These are phyloP conservation scores for Tirmania nivea DNA, from an alignment of 495 filamentous ascomycete genomes.

Conservation along the genomic window DNA sequence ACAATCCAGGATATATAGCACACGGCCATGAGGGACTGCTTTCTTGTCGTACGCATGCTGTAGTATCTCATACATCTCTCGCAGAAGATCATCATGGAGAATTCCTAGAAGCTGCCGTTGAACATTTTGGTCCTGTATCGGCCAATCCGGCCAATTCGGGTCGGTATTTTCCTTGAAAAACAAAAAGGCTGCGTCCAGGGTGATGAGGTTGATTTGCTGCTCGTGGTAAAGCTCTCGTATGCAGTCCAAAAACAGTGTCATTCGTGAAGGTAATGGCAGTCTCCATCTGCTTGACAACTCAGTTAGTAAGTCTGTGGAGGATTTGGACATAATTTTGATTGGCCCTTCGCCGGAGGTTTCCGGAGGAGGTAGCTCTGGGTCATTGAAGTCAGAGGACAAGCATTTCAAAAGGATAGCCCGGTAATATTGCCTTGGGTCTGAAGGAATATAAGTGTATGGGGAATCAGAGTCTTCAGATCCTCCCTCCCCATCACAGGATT, in stretches of 20 bases:
- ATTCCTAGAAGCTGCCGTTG: constrained; percentile 54
- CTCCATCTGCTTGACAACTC: constrained; percentile 81
- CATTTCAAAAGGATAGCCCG: constrained; percentile 39
- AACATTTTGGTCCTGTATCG: constrained; percentile 49
- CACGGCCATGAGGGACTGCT: constrained; percentile 49
- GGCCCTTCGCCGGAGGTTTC: constrained; percentile 30
- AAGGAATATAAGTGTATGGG: constrained; percentile 69
- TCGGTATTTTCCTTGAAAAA: constrained; percentile 42
- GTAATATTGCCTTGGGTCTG: constrained; percentile 63
- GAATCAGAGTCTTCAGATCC: constrained; percentile 28
- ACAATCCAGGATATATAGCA: constrained; percentile 62
- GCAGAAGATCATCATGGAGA: constrained; percentile 60
- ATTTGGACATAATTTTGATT: constrained; percentile 51
- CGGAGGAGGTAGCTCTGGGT: constrained; percentile 31
- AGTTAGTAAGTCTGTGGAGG: constrained; percentile 60
- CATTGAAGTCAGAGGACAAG: constrained; percentile 32
- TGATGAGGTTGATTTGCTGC: constrained; percentile 58
- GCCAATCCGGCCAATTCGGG: constrained; percentile 48
- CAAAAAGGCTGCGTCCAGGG: constrained; percentile 61
- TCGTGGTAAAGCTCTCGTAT: constrained; percentile 66
- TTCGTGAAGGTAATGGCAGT: constrained; percentile 58
- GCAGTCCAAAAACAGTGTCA: constrained; percentile 69
- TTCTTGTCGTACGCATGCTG: constrained; percentile 81
- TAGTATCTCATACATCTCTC: constrained; percentile 70
- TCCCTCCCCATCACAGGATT: constrained; percentile 38